A percentile compares a stretch with the other conserved stretches of the same genome.
These are phyloP conservation scores for Bretziella fagacearum DNA, from an alignment of 2,329 filamentous ascomycete species.

Conservation along the genomic window DNA sequence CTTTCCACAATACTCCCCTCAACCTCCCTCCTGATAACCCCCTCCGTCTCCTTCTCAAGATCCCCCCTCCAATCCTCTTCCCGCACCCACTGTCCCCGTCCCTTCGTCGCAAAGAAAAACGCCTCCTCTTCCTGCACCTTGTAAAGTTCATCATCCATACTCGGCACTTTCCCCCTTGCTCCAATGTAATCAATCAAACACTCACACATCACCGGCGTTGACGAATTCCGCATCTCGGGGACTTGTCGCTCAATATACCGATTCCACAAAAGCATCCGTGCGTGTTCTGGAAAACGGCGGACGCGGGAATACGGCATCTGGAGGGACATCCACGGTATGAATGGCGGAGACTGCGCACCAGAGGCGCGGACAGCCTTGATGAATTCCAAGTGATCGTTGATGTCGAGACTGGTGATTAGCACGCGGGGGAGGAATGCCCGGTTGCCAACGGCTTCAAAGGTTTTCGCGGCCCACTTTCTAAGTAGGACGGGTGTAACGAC, in stretches of 20 bases:
- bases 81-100: constrained; percentile 7
- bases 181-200: constrained; percentile 11
- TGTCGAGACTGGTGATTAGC: background rate
- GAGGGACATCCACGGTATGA: constrained; percentile 8
- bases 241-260: constrained; percentile 7
- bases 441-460: constrained; percentile 9
- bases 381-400: constrained; percentile 4
- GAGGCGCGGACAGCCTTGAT: constrained; percentile 8
- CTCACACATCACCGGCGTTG: background rate
- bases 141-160: constrained; percentile 7
- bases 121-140: constrained; percentile 7
- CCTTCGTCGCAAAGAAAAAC: constrained; percentile 10
- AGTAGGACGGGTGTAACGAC: constrained; percentile 9
- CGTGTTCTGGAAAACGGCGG: constrained; percentile 3
- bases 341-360: constrained; percentile 3
- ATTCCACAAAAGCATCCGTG: constrained; percentile 11
- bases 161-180: constrained; percentile 9
- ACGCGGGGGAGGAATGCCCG: constrained; percentile 9
- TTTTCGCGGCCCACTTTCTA: constrained; percentile 8
- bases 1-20: constrained; percentile 14
- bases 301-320: constrained; percentile 2
- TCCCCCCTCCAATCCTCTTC: constrained; percentile 8
- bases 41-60: background rate
- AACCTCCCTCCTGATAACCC: background rate
- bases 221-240: constrained; percentile 1